Conservation (phyloP, 768 basidiomycete genomes). For the Suillus paluster region DNA sequence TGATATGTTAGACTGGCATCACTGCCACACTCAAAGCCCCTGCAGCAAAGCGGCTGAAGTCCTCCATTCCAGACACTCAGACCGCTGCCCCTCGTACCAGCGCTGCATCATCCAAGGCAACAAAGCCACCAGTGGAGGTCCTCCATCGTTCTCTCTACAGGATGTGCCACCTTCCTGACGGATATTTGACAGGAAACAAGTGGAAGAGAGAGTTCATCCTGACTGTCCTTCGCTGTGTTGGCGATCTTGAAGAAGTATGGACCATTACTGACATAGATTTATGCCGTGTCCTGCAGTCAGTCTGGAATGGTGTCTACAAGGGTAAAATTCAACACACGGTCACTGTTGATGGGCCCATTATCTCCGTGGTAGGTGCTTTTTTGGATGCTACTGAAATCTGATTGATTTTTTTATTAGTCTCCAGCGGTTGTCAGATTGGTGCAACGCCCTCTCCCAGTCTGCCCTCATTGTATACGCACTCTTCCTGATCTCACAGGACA, state of each 20-base stretch:
- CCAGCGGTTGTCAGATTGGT: background rate
- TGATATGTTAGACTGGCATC: background rate
- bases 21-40: background rate
- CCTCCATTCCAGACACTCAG: background rate
- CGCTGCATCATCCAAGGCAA: too few relatives aligned
- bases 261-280: slow-evolving; percentile 7
- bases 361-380: background rate
- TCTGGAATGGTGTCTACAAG: slow-evolving; percentile 11
- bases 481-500: background rate
- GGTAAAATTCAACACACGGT: slow-evolving; percentile 11
- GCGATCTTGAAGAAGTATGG: background rate
- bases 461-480: background rate
- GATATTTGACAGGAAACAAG: background rate
- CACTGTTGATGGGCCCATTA: background rate
- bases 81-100: too few relatives aligned
- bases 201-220: background rate
- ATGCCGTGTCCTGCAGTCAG: slow-evolving; percentile 10
- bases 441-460: background rate
- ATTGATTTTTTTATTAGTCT: background rate
- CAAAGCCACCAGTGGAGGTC: background rate
- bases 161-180: background rate
- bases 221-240: background rate
- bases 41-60: too few relatives aligned
- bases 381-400: background rate
- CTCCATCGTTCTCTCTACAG: background rate